Percentiles rank a stretch among this genome's conserved stretches.
Conservation (phyloP, 1,139 yeast species). For the Hansenula lynferdii region DNA sequence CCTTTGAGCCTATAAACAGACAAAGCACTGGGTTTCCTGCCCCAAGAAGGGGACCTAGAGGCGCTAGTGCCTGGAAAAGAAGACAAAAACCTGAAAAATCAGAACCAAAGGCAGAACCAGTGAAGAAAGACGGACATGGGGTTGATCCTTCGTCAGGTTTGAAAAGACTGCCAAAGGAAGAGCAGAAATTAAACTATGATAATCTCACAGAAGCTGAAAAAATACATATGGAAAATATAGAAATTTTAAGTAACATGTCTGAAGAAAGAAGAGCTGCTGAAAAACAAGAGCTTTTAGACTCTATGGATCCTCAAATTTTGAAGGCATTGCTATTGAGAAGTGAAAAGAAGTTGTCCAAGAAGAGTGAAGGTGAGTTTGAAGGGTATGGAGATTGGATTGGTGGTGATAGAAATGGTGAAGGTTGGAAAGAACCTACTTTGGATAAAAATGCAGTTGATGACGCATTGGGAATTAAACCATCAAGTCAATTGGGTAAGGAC, state of each 20-base stretch:
- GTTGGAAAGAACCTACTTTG: slow-evolving; percentile 24
- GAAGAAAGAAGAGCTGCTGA: slow-evolving; percentile 62
- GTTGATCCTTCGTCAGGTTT: slow-evolving; percentile 17
- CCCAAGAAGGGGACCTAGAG: slow-evolving; percentile 27
- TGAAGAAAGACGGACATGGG: slow-evolving; percentile 5
- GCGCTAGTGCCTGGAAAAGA: slow-evolving; percentile 36
- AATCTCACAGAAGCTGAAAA: slow-evolving; percentile 55
- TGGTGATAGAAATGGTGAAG: slow-evolving; percentile 41
- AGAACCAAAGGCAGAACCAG: slow-evolving; percentile 9
- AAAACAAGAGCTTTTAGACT: slow-evolving; percentile 58
- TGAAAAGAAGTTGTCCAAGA: slow-evolving; percentile 30
- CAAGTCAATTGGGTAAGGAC: not conserved
- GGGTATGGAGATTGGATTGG: slow-evolving; percentile 75
- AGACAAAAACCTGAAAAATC: slow-evolving; percentile 31
- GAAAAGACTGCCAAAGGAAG: slow-evolving; percentile 16
- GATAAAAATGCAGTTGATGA: slow-evolving; percentile 27
- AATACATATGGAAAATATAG: slow-evolving; percentile 74
- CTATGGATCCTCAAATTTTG: slow-evolving; percentile 66
- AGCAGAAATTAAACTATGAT: slow-evolving; percentile 16
- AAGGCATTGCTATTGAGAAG: slow-evolving; percentile 44
- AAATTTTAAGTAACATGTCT: slow-evolving; percentile 57
- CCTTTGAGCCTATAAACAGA: slow-evolving; percentile 7
- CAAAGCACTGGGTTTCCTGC: slow-evolving; percentile 40
- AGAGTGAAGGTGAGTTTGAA: slow-evolving; percentile 48
- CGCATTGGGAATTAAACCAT: slow-evolving; percentile 26